phyloP scores from a whole-genome alignment of 495 filamentous ascomycete genomes.

The Pyrenula aspistea region DNA sequence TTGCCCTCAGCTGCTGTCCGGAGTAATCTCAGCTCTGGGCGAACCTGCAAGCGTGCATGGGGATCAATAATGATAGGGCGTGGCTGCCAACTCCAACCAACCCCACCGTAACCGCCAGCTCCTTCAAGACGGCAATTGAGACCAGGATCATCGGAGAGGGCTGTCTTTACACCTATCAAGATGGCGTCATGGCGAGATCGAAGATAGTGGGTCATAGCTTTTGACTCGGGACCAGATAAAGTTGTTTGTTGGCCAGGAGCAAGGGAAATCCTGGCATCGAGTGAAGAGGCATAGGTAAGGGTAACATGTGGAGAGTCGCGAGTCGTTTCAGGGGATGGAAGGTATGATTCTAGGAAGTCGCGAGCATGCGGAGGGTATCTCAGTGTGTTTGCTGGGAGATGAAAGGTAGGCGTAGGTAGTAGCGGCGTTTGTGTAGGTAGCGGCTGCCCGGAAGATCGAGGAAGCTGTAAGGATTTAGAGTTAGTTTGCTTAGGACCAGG shows the following conservation, averaged over 20 bases:
- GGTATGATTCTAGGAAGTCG: conserved; percentile 35
- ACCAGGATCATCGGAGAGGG: conserved; percentile 70
- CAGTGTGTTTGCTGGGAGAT: conserved; percentile 30
- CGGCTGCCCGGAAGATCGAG: not conserved
- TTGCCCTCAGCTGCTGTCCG: conserved; percentile 48
- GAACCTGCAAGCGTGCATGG: conserved; percentile 50
- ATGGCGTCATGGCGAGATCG: conserved; percentile 76
- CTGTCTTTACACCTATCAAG: conserved; percentile 72
- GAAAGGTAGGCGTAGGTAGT: not conserved
- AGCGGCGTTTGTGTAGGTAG: not conserved
- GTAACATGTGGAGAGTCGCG: conserved; percentile 45
- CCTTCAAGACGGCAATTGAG: conserved; percentile 65
- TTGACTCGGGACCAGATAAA: conserved; percentile 69
- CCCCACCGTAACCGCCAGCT: conserved; percentile 37
- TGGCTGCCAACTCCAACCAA: conserved; percentile 52
- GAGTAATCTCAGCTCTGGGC: conserved; percentile 47
- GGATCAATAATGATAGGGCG: conserved; percentile 74
- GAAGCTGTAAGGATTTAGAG: conserved; percentile 11
- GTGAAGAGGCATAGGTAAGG: conserved; percentile 79
- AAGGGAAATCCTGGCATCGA: conserved; percentile 69
- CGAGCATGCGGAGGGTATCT: conserved; percentile 29
- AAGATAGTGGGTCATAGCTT: conserved; percentile 85
- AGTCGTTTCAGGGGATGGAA: conserved; percentile 17
- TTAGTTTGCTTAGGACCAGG: conserved; percentile 6
- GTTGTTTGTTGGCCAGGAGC: conserved; percentile 62